A percentile compares a stretch with the other conserved stretches of the same genome.
These are phyloP conservation scores for Cynanchum wilfordii DNA, from an alignment of 257 asterid species.

Conservation along the genomic window DNA sequence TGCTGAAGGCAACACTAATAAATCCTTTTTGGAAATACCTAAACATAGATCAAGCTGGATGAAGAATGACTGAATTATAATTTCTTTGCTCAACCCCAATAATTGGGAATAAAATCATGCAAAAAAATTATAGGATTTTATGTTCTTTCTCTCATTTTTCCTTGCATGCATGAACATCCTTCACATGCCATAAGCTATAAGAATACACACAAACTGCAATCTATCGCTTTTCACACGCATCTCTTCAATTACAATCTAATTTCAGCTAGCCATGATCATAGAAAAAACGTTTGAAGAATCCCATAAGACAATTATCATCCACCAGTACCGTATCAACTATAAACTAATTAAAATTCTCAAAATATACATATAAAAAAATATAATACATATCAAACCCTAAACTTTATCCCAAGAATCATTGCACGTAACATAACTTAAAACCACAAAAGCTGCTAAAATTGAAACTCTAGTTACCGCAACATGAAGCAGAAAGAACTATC, in stretches of 20 bases:
- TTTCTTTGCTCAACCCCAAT: not conserved
- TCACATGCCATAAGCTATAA: not conserved
- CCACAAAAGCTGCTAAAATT: slow-evolving; percentile 1
- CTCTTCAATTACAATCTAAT: not conserved
- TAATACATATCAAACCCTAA: slow-evolving; percentile 1
- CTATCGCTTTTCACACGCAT: not conserved
- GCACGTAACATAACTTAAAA: slow-evolving; percentile 1
- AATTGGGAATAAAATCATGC: not conserved
- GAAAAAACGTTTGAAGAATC: not conserved
- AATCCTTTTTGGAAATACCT: not conserved
- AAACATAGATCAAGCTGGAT: not conserved
- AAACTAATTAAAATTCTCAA: not conserved
- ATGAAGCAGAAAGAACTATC: slow-evolving; percentile 16
- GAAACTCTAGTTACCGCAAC: slow-evolving; percentile 21
- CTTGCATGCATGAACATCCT: not conserved
- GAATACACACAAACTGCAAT: not conserved
- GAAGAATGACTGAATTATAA: not conserved
- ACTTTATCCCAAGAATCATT: not conserved
- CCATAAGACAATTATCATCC: not conserved
- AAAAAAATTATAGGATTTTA: not conserved
- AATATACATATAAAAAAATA: not conserved
- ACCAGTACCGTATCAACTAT: not conserved
- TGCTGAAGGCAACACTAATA: not conserved
- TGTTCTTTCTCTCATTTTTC: not conserved
- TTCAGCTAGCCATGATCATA: not conserved